Percentiles rank a stretch among this genome's conserved stretches.
These are phyloP conservation scores for Rhodotorula sp. DNA, from an alignment of 1,284 basidiomycete genomes.

Conservation along the genomic window DNA sequence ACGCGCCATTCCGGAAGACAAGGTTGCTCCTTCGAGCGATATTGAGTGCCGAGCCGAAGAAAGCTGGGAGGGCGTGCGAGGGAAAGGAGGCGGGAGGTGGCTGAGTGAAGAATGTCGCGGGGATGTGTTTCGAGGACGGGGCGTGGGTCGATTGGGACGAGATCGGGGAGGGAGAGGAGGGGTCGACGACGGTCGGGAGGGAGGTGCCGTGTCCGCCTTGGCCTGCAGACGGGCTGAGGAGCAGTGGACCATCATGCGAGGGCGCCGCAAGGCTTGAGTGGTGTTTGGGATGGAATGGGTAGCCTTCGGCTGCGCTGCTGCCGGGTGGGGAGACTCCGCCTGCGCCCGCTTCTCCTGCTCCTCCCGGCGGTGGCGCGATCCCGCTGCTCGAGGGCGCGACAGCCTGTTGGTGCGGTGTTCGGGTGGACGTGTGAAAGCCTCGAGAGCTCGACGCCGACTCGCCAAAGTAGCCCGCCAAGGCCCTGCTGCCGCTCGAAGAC, in stretches of 20 bases:
- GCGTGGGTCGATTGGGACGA: slow-evolving; percentile 9
- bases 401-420: slow-evolving; percentile 13
- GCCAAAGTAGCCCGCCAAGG: slow-evolving; percentile 5
- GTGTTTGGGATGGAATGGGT: slow-evolving; percentile 4
- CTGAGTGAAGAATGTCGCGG: slow-evolving; percentile 10
- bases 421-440: slow-evolving; percentile 8
- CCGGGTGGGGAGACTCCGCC: neutral
- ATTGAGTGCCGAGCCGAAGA: slow-evolving; percentile 35
- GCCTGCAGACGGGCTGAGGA: neutral
- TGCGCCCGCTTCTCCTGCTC: neutral
- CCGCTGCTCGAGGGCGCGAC: slow-evolving; percentile 1
- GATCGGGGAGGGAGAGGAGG: slow-evolving; percentile 6
- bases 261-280: slow-evolving; percentile 4
- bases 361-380: neutral
- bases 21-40: slow-evolving; percentile 36
- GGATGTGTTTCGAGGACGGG: neutral
- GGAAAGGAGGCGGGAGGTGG: slow-evolving; percentile 8
- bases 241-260: neutral
- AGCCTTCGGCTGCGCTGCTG: neutral
- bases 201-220: neutral
- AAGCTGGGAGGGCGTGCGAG: slow-evolving; percentile 22
- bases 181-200: neutral
- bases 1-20: slow-evolving; percentile 49
- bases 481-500: neutral
- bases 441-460: neutral